These are phyloP conservation scores for Pseudogymnoascus sp. DNA, from an alignment of 2,329 filamentous ascomycete species.

Conservation along the genomic window DNA sequence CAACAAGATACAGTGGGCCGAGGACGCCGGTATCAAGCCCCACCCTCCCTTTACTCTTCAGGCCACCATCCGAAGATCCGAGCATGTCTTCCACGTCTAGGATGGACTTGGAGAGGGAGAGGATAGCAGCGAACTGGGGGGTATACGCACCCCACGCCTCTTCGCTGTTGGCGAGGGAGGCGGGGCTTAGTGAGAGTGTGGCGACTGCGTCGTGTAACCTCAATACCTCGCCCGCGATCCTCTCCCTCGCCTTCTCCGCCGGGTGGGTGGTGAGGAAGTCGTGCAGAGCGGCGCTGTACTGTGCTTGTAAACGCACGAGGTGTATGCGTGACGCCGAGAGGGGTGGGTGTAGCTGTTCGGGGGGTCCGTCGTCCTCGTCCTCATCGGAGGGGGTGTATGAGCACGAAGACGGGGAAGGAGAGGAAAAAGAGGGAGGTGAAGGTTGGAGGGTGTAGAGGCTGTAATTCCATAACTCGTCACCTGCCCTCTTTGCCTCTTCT, in stretches of 20 bases:
- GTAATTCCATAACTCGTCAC: neutral
- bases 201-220: neutral
- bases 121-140: too few species aligned
- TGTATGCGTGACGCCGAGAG: too few species aligned
- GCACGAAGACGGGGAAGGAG: too few species aligned
- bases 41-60: too few species aligned
- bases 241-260: neutral
- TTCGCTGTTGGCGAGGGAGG: neutral
- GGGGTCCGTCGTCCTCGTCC: too few species aligned
- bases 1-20: constrained; percentile 52
- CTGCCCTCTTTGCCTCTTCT: neutral
- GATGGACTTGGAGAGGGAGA: too few species aligned
- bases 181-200: neutral
- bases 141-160: too few species aligned
- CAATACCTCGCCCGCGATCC: neutral
- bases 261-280: neutral
- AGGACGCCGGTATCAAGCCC: constrained; percentile 47
- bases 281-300: neutral
- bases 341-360: neutral
- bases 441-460: neutral
- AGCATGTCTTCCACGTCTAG: too few species aligned
- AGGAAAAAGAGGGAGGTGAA: neutral
- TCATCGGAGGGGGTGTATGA: too few species aligned
- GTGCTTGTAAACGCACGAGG: neutral
- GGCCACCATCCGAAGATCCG: too few species aligned